A percentile compares a stretch with the other conserved stretches of the same genome.
phyloP scores from a whole-genome alignment of 169 alveolate species.

The Plasmodium inui region DNA sequence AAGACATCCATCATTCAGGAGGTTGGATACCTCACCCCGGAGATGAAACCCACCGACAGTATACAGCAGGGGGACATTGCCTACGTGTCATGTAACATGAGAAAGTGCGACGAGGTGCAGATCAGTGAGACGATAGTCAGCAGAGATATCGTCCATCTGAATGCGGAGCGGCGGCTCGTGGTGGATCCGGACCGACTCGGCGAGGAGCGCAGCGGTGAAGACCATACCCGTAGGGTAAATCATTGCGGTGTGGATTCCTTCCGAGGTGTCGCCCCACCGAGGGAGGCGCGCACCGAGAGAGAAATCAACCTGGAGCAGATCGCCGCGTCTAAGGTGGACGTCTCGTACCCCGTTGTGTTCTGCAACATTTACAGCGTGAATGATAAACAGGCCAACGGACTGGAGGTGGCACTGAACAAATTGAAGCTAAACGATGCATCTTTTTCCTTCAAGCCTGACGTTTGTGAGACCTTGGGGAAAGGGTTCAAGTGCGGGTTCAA shows the following conservation, averaged over 20 bases:
- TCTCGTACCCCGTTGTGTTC: constrained; percentile 90
- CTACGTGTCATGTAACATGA: constrained; percentile 48
- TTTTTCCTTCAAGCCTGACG: constrained; percentile 87
- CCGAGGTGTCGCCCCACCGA: neutral
- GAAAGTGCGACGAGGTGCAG: constrained; percentile 54
- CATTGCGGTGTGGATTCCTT: constrained; percentile 53
- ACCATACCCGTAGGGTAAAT: constrained; percentile 3
- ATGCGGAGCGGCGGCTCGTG: constrained; percentile 26
- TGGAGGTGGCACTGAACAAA: constrained; percentile 87
- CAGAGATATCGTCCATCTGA: constrained; percentile 10
- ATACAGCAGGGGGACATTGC: constrained; percentile 76
- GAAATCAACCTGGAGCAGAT: constrained; percentile 21
- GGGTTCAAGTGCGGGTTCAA: constrained; percentile 96
- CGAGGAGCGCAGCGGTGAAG: neutral
- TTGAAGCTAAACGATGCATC: constrained; percentile 92
- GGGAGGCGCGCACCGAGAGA: neutral
- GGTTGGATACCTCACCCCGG: constrained; percentile 84
- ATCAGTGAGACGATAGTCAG: constrained; percentile 25
- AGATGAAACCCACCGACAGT: constrained; percentile 72
- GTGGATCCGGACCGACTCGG: constrained; percentile 26
- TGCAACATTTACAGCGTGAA: constrained; percentile 94
- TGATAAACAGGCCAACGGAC: constrained; percentile 79
- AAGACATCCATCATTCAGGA: constrained; percentile 76
- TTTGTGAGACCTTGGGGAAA: constrained; percentile 92
- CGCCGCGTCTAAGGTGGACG: constrained; percentile 66